Percentiles rank a stretch among this genome's conserved stretches.
These are phyloP conservation scores for Sherardia arvensis DNA, from an alignment of 257 asterid genomes.

Conservation along the genomic window DNA sequence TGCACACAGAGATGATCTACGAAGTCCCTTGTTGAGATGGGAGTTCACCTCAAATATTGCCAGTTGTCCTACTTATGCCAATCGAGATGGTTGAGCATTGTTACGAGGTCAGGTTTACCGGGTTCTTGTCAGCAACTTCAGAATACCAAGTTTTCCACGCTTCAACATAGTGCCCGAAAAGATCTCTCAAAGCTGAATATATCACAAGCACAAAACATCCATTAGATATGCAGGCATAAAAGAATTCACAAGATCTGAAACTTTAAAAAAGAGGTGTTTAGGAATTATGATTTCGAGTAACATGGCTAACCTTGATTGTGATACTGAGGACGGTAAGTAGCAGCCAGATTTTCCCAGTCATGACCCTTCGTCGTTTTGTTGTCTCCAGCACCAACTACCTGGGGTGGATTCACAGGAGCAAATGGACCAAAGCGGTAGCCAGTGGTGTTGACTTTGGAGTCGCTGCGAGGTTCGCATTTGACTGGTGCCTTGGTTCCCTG, in stretches of 20 bases:
- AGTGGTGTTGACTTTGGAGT: conserved; percentile 24
- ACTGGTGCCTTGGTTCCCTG: conserved; percentile 29
- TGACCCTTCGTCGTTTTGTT: conserved; percentile 30
- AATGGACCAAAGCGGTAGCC: conserved; percentile 87
- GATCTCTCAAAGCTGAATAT: conserved; percentile 72
- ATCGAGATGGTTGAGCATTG: background rate
- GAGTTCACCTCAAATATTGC: background rate
- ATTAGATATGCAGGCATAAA: background rate
- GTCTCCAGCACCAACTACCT: conserved; percentile 37
- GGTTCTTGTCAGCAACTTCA: conserved; percentile 62
- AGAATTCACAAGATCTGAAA: background rate
- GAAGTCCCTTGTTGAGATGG: background rate
- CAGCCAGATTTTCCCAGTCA: conserved; percentile 69
- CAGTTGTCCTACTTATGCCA: background rate
- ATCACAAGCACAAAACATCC: conserved; percentile 16
- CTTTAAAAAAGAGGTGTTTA: too few species aligned
- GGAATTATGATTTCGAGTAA: background rate
- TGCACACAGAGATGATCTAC: conserved; percentile 4
- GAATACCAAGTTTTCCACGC: conserved; percentile 95
- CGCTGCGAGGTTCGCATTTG: conserved; percentile 35
- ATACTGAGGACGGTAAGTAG: conserved; percentile 74
- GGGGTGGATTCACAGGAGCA: conserved; percentile 62
- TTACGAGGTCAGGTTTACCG: conserved; percentile 41
- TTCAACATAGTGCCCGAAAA: conserved; percentile 77
- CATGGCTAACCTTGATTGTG: conserved; percentile 71